phyloP scores from a whole-genome alignment of 2,329 filamentous ascomycete genomes.

The Pyrenochaeta sp. region DNA sequence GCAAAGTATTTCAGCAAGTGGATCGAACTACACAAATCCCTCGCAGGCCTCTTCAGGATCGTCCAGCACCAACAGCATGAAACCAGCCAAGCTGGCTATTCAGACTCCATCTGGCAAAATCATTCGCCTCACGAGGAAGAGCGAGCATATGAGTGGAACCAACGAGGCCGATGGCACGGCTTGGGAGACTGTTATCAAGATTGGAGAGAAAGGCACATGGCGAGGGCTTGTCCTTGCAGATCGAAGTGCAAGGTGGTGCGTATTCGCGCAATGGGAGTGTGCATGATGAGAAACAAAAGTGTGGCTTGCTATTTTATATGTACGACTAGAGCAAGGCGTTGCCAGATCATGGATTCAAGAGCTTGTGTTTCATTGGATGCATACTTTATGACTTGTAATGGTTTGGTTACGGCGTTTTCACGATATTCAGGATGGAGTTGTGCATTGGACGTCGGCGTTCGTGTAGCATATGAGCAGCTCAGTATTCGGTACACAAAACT shows the following conservation, averaged over 20 bases:
- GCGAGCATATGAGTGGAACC: conserved; percentile 64
- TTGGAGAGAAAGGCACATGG: conserved; percentile 82
- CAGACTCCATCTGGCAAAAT: conserved; percentile 96
- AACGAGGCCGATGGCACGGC: conserved; percentile 74
- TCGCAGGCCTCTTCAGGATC: conserved; percentile 65
- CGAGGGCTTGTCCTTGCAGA: conserved; percentile 82
- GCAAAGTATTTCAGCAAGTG: conserved; percentile 62
- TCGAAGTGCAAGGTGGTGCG: conserved; percentile 84
- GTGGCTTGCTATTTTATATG: conserved; percentile 4
- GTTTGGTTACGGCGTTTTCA: too few relatives aligned
- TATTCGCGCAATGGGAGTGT: conserved; percentile 82
- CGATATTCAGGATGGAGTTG: conserved; percentile 8
- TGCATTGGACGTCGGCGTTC: conserved; percentile 18
- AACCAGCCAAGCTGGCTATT: conserved; percentile 94
- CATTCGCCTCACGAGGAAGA: conserved; percentile 82
- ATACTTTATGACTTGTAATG: conserved; percentile 27
- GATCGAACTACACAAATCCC: conserved; percentile 61
- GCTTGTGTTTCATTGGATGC: not conserved
- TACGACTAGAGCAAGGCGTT: conserved; percentile 5
- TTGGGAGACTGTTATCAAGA: conserved; percentile 93
- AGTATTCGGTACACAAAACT: too few relatives aligned
- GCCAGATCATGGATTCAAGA: too few relatives aligned
- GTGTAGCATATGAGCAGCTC: conserved; percentile 18
- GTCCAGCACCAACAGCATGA: conserved; percentile 66
- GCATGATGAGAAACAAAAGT: conserved; percentile 18